Conservation (phyloP, 805 yeast species). For the Torulaspora quercuum region DNA sequence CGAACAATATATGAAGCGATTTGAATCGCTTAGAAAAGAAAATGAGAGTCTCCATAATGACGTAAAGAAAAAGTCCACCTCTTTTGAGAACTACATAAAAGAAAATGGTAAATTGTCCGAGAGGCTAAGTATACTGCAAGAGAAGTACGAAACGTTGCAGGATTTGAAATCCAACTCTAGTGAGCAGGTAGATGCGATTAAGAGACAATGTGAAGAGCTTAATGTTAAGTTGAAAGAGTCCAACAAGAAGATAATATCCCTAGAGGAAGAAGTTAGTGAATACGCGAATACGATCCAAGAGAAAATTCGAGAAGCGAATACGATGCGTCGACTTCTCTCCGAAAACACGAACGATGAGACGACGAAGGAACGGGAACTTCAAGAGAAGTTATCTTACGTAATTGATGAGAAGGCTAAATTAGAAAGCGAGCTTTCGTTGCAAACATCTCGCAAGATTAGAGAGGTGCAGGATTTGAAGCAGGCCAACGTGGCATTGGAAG, state of each 20-base stretch:
- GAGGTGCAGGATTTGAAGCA: conserved; percentile 62
- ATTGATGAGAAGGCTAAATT: conserved; percentile 59
- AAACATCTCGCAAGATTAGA: conserved; percentile 53
- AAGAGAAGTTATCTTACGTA: conserved; percentile 47
- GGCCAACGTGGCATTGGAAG: conserved; percentile 42
- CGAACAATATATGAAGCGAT: conserved; percentile 31
- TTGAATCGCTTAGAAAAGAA: conserved; percentile 38
- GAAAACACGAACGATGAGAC: conserved; percentile 64
- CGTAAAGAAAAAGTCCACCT: conserved; percentile 39
- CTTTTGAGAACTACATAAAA: conserved; percentile 37
- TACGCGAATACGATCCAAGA: conserved; percentile 70
- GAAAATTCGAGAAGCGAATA: conserved; percentile 71
- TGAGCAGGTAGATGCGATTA: conserved; percentile 48
- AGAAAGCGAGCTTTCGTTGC: conserved; percentile 50
- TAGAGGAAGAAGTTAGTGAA: conserved; percentile 83
- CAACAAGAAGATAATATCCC: conserved; percentile 53
- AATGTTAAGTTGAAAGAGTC: conserved; percentile 64
- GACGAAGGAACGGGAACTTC: conserved; percentile 51
- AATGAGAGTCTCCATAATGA: conserved; percentile 38
- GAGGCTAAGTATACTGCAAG: conserved; percentile 38
- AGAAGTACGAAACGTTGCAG: conserved; percentile 39
- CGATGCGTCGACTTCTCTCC: conserved; percentile 62
- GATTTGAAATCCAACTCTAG: conserved; percentile 38
- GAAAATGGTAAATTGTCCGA: conserved; percentile 45
- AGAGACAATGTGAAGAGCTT: conserved; percentile 71